Percentiles rank a stretch among this genome's conserved stretches.
These are phyloP conservation scores for Oryza rufipogon DNA, from an alignment of 176 grass and related monocot species.

Conservation along the genomic window DNA sequence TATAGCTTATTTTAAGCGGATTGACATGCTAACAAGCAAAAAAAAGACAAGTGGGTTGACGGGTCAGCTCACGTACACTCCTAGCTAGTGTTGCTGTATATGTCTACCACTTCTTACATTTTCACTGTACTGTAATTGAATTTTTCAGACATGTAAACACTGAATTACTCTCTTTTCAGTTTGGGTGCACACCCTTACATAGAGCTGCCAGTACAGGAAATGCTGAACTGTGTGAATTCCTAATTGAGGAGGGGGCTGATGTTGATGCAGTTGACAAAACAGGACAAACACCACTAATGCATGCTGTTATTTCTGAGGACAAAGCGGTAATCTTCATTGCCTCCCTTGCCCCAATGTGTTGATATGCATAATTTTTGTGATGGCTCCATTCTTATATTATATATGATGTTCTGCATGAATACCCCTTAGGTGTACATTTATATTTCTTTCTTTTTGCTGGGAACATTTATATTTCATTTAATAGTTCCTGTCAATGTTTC, in stretches of 20 bases:
- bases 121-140: not conserved
- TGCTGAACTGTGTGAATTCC: constrained; percentile 72
- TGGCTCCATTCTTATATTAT: not conserved
- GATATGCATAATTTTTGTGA: not conserved
- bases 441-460: not conserved
- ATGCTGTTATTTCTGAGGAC: constrained; percentile 80
- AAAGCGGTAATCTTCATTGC: constrained; percentile 61
- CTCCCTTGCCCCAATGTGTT: not conserved
- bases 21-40: no score
- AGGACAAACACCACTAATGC: constrained; percentile 78
- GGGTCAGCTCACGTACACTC: no score
- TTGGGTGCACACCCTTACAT: constrained; percentile 89
- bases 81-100: not conserved
- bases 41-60: no score
- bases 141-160: constrained; percentile 15
- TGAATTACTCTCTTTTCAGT: constrained; percentile 48
- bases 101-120: constrained; percentile 5
- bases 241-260: constrained; percentile 97
- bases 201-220: constrained; percentile 93
- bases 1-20: no score
- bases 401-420: constrained; percentile 9
- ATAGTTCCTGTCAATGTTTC: not conserved
- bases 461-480: not conserved
- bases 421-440: not conserved
- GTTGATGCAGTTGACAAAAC: constrained; percentile 73